phyloP scores from a whole-genome alignment of 2,329 filamentous ascomycete genomes.

The Coniella vitis region DNA sequence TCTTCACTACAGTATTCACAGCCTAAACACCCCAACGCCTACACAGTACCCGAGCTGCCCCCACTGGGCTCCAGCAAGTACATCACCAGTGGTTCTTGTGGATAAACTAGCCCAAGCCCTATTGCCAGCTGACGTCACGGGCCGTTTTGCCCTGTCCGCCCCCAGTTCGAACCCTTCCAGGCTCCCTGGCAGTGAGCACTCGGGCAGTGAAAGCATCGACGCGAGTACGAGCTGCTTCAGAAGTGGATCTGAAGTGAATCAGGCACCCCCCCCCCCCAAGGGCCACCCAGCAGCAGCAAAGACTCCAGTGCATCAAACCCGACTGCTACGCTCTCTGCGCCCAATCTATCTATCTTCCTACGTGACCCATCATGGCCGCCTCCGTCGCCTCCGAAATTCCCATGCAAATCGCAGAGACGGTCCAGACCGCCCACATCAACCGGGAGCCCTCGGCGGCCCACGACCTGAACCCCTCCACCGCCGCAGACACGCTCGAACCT shows the following conservation, averaged over 20 bases:
- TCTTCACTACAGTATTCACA: too few relatives aligned
- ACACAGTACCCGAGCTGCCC: too few relatives aligned
- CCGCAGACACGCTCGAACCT: constrained; percentile 59
- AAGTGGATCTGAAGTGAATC: not conserved
- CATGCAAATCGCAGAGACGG: constrained; percentile 65
- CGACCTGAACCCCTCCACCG: constrained; percentile 75
- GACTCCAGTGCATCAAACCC: not conserved
- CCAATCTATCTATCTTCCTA: too few relatives aligned
- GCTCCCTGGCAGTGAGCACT: too few relatives aligned
- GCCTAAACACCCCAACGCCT: too few relatives aligned
- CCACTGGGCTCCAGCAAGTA: too few relatives aligned
- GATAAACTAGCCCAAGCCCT: too few relatives aligned
- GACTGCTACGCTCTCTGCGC: not conserved
- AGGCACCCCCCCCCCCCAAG: not conserved
- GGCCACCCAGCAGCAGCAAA: not conserved
- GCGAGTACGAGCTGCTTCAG: not conserved
- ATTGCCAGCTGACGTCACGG: too few relatives aligned
- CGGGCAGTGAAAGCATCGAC: too few relatives aligned
- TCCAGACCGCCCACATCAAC: constrained; percentile 77
- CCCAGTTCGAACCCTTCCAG: too few relatives aligned
- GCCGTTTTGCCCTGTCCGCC: too few relatives aligned
- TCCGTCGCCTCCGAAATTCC: constrained; percentile 42
- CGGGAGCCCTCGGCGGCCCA: constrained; percentile 61
- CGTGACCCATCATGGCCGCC: constrained; percentile 37
- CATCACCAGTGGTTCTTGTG: too few relatives aligned